Evolutionary conservation across 1,139 yeast species (phyloP).

Genomic region (Geotrichum citri-aurantii): DNA sequence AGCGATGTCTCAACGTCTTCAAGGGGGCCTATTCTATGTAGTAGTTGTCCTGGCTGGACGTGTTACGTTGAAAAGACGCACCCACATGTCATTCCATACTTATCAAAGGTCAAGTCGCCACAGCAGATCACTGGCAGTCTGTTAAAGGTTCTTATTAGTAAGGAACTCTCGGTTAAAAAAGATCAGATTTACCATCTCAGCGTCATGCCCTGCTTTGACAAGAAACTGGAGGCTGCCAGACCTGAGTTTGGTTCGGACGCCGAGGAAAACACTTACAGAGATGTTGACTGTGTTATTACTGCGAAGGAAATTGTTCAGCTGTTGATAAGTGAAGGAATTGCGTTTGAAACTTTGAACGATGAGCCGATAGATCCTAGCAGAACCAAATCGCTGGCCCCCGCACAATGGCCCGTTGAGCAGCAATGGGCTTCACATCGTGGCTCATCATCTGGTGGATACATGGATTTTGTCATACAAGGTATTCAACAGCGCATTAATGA

Average conservation of each 20-base stretch:
- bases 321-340: conserved; percentile 36
- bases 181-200: conserved; percentile 66
- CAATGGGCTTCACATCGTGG: conserved; percentile 76
- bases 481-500: conserved; percentile 25
- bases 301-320: conserved; percentile 79
- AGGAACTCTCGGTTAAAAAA: conserved; percentile 30
- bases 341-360: conserved; percentile 18
- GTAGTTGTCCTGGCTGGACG: conserved; percentile 96
- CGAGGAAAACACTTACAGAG: conserved; percentile 39
- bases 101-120: conserved; percentile 67
- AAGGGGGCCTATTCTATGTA: conserved; percentile 46
- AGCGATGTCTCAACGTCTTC: conserved; percentile 5
- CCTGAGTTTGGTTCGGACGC: conserved; percentile 48
- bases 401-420: conserved; percentile 52
- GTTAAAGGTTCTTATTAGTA: conserved; percentile 53
- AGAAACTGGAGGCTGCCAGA: conserved; percentile 89
- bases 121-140: conserved; percentile 88
- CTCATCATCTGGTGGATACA: conserved; percentile 78
- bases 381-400: conserved; percentile 41
- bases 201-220: conserved; percentile 96
- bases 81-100: conserved; percentile 63
- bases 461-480: conserved; percentile 34
- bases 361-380: conserved; percentile 10
- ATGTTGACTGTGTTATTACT: conserved; percentile 92
- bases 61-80: conserved; percentile 94